Percentiles rank a stretch among this genome's conserved stretches.
Conservation (phyloP, 768 basidiomycete species). For the Termitomyces sp. region DNA sequence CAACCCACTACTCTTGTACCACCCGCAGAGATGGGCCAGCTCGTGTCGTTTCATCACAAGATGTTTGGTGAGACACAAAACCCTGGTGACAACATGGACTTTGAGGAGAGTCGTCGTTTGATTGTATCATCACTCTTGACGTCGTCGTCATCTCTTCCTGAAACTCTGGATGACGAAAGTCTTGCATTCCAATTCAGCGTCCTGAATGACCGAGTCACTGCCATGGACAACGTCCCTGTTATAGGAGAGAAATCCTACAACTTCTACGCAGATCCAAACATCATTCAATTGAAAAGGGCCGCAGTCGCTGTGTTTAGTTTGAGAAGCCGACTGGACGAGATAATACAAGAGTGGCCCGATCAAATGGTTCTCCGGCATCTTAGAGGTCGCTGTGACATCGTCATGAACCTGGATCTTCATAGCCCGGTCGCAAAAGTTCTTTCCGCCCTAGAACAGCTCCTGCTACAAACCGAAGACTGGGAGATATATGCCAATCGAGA, state of each 20-base stretch:
- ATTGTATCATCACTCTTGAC: conserved; percentile 28
- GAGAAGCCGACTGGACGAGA: conserved; percentile 39
- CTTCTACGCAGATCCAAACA: conserved; percentile 81
- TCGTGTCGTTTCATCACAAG: conserved; percentile 43
- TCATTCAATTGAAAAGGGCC: conserved; percentile 62
- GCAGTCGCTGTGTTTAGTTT: conserved; percentile 46
- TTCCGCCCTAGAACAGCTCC: conserved; percentile 76
- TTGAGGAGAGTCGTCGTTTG: conserved; percentile 26
- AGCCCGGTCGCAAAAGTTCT: conserved; percentile 81
- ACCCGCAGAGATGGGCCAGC: conserved; percentile 25
- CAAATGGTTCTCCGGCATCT: conserved; percentile 96
- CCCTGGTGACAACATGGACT: conserved; percentile 12
- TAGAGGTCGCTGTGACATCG: conserved; percentile 56
- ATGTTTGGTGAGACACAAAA: conserved; percentile 25
- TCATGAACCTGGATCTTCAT: conserved; percentile 54
- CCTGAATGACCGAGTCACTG: conserved; percentile 35
- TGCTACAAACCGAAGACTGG: conserved; percentile 92
- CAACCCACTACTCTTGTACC: conserved; percentile 23
- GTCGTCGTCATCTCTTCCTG: conserved; percentile 25
- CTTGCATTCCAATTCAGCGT: conserved; percentile 45
- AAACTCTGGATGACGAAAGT: conserved; percentile 45
- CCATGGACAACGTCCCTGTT: conserved; percentile 20
- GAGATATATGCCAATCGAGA: conserved; percentile 92
- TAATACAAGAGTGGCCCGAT: conserved; percentile 88
- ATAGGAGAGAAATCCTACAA: conserved; percentile 36